Percentiles rank a stretch among this genome's conserved stretches.
Evolutionary conservation across 1,284 basidiomycete species (phyloP).

Genomic region (Ceratobasidium sp.): DNA sequence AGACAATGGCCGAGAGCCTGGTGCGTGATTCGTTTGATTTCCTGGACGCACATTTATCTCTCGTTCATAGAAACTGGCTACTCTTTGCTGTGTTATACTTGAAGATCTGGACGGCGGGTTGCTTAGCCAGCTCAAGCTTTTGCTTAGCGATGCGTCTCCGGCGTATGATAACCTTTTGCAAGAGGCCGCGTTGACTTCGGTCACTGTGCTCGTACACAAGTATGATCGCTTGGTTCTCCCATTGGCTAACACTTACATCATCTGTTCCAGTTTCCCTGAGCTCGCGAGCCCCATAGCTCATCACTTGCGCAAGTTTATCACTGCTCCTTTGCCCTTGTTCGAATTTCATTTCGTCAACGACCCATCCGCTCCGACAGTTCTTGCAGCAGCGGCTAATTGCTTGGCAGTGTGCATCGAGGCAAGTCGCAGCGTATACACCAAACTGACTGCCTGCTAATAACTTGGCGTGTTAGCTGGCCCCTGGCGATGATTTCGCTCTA

Average conservation of each 20-base stretch:
- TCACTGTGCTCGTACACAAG: slow-evolving; percentile 86
- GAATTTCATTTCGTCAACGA: slow-evolving; percentile 85
- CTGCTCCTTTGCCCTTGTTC: slow-evolving; percentile 88
- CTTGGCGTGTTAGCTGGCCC: slow-evolving; percentile 70
- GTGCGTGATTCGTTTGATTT: slow-evolving; percentile 59
- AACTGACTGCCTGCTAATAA: neutral
- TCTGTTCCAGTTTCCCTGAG: slow-evolving; percentile 75
- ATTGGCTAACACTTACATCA: neutral
- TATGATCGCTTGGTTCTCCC: slow-evolving; percentile 55
- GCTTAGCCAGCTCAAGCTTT: slow-evolving; percentile 76
- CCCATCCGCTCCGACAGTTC: slow-evolving; percentile 78
- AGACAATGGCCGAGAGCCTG: slow-evolving; percentile 87
- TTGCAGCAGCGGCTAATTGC: slow-evolving; percentile 89
- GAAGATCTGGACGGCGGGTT: slow-evolving; percentile 78
- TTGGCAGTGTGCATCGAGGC: slow-evolving; percentile 91
- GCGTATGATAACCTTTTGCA: slow-evolving; percentile 85
- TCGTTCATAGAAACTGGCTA: slow-evolving; percentile 81
- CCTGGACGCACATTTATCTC: neutral
- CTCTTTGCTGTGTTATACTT: slow-evolving; percentile 84
- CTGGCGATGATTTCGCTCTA: slow-evolving; percentile 91
- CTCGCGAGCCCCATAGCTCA: slow-evolving; percentile 82
- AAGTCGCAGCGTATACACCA: slow-evolving; percentile 47
- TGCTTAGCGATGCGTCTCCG: slow-evolving; percentile 86
- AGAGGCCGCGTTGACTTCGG: slow-evolving; percentile 86
- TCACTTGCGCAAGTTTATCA: slow-evolving; percentile 90